These are phyloP conservation scores for Candida railenensis DNA, from an alignment of 805 yeast genomes.

Conservation along the genomic window DNA sequence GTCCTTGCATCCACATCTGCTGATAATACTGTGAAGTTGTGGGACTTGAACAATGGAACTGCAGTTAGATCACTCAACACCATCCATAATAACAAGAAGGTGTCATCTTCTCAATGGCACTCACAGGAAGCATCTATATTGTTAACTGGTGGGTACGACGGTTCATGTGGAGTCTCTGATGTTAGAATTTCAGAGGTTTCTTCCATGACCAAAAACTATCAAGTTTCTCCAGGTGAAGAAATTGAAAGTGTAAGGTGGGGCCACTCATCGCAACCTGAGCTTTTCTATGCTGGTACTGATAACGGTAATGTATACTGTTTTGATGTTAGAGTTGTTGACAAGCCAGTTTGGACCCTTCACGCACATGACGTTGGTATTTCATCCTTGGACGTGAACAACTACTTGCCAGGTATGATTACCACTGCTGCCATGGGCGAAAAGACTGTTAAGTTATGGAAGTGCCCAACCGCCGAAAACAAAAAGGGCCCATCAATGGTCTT, in stretches of 20 bases:
- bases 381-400: conserved; percentile 66
- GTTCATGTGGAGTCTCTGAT: conserved; percentile 78
- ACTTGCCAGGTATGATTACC: conserved; percentile 69
- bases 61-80: conserved; percentile 76
- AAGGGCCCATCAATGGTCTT: conserved; percentile 81
- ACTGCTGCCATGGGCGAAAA: conserved; percentile 94
- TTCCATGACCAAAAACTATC: conserved; percentile 62
- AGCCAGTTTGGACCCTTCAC: conserved; percentile 91
- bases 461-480: conserved; percentile 37
- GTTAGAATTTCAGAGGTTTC: conserved; percentile 69
- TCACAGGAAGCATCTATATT: conserved; percentile 60
- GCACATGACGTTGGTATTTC: conserved; percentile 97
- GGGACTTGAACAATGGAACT: conserved; percentile 79
- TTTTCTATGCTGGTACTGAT: conserved; percentile 87
- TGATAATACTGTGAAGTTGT: conserved; percentile 88
- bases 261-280: conserved; percentile 41
- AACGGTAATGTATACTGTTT: conserved; percentile 85
- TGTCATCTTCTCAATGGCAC: conserved; percentile 89
- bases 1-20: conserved; percentile 94
- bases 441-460: conserved; percentile 83
- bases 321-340: conserved; percentile 69
- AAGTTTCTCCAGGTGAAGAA: conserved; percentile 69
- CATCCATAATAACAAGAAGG: conserved; percentile 77
- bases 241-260: conserved; percentile 82
- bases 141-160: conserved; percentile 92